phyloP scores from a whole-genome alignment of 73 alveolate species.

The Effrenium voratum region DNA sequence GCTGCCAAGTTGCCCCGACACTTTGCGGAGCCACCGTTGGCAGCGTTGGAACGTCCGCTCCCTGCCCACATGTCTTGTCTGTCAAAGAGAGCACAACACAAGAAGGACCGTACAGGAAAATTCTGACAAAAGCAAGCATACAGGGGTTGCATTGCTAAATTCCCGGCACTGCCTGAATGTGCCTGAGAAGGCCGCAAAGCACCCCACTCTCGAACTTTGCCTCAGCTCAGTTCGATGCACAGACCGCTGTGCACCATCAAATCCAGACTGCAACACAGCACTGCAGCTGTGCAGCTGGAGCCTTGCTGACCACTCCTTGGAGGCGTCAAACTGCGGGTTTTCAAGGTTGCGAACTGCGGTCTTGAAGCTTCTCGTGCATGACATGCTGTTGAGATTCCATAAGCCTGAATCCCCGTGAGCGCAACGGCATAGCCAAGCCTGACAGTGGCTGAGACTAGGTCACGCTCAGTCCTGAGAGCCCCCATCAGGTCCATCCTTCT shows the following conservation, averaged over 20 bases:
- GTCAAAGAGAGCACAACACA: too few relatives aligned
- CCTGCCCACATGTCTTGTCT: too few relatives aligned
- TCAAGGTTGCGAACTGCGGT: not conserved
- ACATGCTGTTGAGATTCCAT: conserved; percentile 47
- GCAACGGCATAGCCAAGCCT: conserved; percentile 74
- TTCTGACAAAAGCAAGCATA: too few relatives aligned
- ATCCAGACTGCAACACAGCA: too few relatives aligned
- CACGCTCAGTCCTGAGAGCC: not conserved
- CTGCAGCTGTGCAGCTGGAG: conserved; percentile 42
- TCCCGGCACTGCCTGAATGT: conserved; percentile 27
- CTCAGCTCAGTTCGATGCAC: too few relatives aligned
- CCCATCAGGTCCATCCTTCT: too few relatives aligned
- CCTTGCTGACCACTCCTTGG: conserved; percentile 31
- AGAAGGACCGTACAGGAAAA: too few relatives aligned
- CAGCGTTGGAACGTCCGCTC: not conserved
- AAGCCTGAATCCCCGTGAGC: conserved; percentile 46
- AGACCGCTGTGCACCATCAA: too few relatives aligned
- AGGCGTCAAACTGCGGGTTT: not conserved
- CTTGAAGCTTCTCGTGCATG: not conserved
- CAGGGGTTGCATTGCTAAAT: not conserved
- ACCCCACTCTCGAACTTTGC: conserved; percentile 27
- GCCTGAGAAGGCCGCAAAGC: conserved; percentile 15
- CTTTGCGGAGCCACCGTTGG: conserved; percentile 23
- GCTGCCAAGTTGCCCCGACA: too few relatives aligned
- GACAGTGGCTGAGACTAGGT: not conserved